These are phyloP conservation scores for Trametes polyzona DNA, from an alignment of 1,284 basidiomycete species.

Conservation along the genomic window DNA sequence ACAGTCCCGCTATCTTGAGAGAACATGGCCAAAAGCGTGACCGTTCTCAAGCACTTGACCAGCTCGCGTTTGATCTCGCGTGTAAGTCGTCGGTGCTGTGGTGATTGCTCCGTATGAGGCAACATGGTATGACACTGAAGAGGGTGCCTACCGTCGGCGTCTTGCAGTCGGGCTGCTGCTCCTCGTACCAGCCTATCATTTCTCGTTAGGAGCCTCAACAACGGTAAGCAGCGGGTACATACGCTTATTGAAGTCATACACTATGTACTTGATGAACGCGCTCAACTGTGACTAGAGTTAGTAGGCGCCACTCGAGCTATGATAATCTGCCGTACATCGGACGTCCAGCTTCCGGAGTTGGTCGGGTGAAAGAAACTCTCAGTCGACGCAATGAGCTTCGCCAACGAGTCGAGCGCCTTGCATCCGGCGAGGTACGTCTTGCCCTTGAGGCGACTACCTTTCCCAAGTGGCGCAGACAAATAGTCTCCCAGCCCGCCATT, in stretches of 20 bases:
- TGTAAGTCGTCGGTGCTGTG: slow-evolving; percentile 76
- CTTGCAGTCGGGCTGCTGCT: slow-evolving; percentile 81
- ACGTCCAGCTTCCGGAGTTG: slow-evolving; percentile 73
- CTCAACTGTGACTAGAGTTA: slow-evolving; percentile 71
- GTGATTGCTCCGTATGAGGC: background rate
- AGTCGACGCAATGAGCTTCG: slow-evolving; percentile 84
- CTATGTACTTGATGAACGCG: slow-evolving; percentile 86
- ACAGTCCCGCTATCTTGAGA: slow-evolving; percentile 75
- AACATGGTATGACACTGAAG: background rate
- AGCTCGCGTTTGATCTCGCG: slow-evolving; percentile 83
- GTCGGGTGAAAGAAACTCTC: slow-evolving; percentile 90
- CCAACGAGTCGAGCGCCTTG: slow-evolving; percentile 85
- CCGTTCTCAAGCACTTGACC: slow-evolving; percentile 82
- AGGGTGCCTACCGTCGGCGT: slow-evolving; percentile 62
- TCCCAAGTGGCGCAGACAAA: slow-evolving; percentile 60
- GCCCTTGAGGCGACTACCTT: slow-evolving; percentile 40
- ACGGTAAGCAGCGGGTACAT: slow-evolving; percentile 23
- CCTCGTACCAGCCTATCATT: slow-evolving; percentile 76
- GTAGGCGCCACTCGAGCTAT: too few relatives aligned
- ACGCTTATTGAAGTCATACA: slow-evolving; percentile 88
- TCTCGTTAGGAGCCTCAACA: slow-evolving; percentile 3
- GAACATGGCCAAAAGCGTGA: slow-evolving; percentile 89
- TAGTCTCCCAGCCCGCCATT: slow-evolving; percentile 57
- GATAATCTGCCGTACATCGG: slow-evolving; percentile 65
- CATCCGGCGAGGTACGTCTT: slow-evolving; percentile 80